Percentiles rank a stretch among this genome's conserved stretches.
phyloP scores from a whole-genome alignment of 129 eudicot species.

The Chrysanthemum lavandulifolium region DNA sequence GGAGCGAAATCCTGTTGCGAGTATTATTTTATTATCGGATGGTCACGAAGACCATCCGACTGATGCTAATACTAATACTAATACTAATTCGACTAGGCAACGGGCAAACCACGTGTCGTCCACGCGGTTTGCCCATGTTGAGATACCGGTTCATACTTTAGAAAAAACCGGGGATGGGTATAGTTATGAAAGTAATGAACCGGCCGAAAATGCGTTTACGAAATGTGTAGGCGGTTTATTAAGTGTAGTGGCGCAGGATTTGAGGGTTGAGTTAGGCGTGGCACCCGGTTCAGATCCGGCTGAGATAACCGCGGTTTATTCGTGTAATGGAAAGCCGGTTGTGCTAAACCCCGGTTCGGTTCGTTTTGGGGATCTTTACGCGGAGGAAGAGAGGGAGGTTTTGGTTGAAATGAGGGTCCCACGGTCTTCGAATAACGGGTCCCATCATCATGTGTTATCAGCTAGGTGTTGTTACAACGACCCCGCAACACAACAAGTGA shows the following conservation, averaged over 20 bases:
- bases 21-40: conserved; percentile 73
- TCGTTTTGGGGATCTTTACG: conserved; percentile 73
- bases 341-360: conserved; percentile 46
- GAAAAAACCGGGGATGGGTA: conserved; percentile 34
- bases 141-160: conserved; percentile 72
- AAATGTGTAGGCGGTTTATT: conserved; percentile 81
- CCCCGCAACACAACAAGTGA: conserved; percentile 58
- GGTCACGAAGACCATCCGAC: conserved; percentile 56
- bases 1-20: conserved; percentile 81
- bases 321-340: conserved; percentile 51
- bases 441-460: conserved; percentile 84
- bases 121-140: conserved; percentile 79
- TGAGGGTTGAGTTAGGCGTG: conserved; percentile 52
- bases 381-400: conserved; percentile 80
- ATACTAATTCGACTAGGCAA: conserved; percentile 19
- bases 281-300: conserved; percentile 81
- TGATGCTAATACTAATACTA: background rate
- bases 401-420: conserved; percentile 74
- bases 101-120: conserved; percentile 45
- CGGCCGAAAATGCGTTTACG: conserved; percentile 66
- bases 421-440: conserved; percentile 26
- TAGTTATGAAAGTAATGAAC: conserved; percentile 31
- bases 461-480: conserved; percentile 58
- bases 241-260: conserved; percentile 84
- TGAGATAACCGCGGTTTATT: conserved; percentile 75